Evolutionary conservation across 2,329 filamentous ascomycete genomes (phyloP), one percentile per base, ranked within the genome.

Genomic region (Podosphaera xanthii): DNA sequence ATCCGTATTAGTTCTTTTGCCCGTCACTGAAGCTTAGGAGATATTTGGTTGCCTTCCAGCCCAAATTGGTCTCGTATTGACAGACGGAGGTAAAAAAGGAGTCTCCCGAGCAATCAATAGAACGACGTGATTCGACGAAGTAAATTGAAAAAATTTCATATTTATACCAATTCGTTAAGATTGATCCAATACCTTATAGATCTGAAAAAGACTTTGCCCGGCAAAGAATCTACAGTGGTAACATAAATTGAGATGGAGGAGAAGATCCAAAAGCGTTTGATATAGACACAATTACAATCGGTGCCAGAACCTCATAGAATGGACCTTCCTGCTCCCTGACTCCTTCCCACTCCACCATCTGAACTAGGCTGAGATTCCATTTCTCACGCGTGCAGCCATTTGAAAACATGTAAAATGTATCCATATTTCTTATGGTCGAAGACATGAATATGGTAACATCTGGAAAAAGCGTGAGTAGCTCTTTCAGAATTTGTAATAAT

Each of bases 341-440:
- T 31, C 77, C 69, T 0, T 68, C 66, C 60, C 75, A 79, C 1
- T 68, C 64, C 34, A 78, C 62, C 46, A 74, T 69, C 52, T 71
- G 66, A 22, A 80, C 35, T 12, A 22, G 33, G 5, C 4, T 38
- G 30, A 50, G 22, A 6, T 30, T 33, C 53, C 53, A 55, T 40
- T 22, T 8, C 36, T 40, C 35, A 33, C 35, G 33, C 4, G 10
- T 36, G 30, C 53, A 55, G 12, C 35, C 76, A 33, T 75, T 71
- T 62, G 80, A 66, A 67, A 90, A 89, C 4, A 73, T 73, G 61
- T 78, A 74, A 65, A 86, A 86, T 0, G 86, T 90, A 60, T 78
- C 73, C 60, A 76, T 73, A 64, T 89, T 89, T 61, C 87, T 76
- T 63, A 89, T 77, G 0, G 85, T 83, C 22, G 82, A 82, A 3